phyloP scores from a whole-genome alignment of 208 protist genomes.

The Leishmania tarentolae region DNA sequence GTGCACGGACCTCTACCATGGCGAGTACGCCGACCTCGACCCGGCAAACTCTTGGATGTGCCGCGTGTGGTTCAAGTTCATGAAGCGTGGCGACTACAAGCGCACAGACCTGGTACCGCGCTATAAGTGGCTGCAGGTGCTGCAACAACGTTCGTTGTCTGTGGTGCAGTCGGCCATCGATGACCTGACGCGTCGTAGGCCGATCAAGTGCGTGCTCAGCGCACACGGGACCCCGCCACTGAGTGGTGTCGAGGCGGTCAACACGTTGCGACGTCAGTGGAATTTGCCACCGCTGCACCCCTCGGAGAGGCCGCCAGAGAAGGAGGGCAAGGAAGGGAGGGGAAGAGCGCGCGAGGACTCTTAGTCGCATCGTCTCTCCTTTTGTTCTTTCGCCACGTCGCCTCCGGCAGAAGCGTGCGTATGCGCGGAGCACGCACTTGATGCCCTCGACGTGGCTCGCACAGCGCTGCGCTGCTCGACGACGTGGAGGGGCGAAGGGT shows the following conservation, averaged over 20 bases:
- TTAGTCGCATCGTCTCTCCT: neutral
- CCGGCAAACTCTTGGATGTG: slow-evolving; percentile 90
- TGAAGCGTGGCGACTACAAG: slow-evolving; percentile 83
- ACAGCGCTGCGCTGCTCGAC: neutral
- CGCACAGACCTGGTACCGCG: slow-evolving; percentile 66
- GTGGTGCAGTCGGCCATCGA: slow-evolving; percentile 51
- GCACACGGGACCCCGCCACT: slow-evolving; percentile 77
- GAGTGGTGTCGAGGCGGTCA: slow-evolving; percentile 40
- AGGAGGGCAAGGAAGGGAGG: neutral
- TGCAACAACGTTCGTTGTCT: slow-evolving; percentile 43
- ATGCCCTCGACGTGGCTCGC: neutral
- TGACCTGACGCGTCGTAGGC: slow-evolving; percentile 48
- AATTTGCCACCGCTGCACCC: slow-evolving; percentile 50
- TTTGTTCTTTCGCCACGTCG: neutral
- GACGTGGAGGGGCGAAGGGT: neutral
- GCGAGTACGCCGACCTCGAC: slow-evolving; percentile 79
- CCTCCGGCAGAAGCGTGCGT: neutral
- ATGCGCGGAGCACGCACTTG: neutral
- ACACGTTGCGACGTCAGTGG: slow-evolving; percentile 69
- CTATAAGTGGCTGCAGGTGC: slow-evolving; percentile 76
- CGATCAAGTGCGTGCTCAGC: slow-evolving; percentile 54
- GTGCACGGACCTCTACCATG: slow-evolving; percentile 88
- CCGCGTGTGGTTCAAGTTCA: slow-evolving; percentile 91
- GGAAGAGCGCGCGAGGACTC: no score
- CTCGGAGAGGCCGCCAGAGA: slow-evolving; percentile 8